Evolutionary conservation across 2,329 filamentous ascomycete genomes (phyloP).

Genomic region (Aspergillus jensenii): DNA sequence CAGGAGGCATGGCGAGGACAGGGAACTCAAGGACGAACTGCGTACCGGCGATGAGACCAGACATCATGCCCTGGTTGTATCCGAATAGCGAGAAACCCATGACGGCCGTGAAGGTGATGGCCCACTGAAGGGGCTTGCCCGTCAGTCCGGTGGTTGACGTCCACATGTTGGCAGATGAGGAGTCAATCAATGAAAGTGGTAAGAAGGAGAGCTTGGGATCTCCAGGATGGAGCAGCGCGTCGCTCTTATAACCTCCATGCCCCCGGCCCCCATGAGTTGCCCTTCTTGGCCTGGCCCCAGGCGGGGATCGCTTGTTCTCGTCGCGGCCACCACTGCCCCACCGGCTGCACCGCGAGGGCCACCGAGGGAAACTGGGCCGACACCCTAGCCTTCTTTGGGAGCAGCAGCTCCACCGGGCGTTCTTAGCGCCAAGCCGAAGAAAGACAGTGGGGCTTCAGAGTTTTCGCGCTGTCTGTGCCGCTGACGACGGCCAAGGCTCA

Average conservation of each 20-base stretch:
- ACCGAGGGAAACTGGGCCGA: not conserved
- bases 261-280: not conserved
- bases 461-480: not conserved
- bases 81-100: conserved; percentile 54
- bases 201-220: not conserved
- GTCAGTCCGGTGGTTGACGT: conserved; percentile 28
- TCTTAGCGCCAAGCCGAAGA: not conserved
- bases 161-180: conserved; percentile 27
- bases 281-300: not conserved
- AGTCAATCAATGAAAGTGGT: not conserved
- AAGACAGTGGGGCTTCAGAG: not conserved
- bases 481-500: not conserved
- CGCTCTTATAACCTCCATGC: not conserved
- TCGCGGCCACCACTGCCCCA: not conserved
- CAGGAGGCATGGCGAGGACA: conserved; percentile 13
- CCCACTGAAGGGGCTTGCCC: conserved; percentile 23
- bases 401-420: not conserved
- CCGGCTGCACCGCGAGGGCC: too few species aligned
- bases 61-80: conserved; percentile 38
- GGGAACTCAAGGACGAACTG: conserved; percentile 27
- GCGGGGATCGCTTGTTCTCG: not conserved
- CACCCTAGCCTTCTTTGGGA: not conserved
- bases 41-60: conserved; percentile 28
- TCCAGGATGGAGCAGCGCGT: not conserved
- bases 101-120: conserved; percentile 33